Base-by-base conservation (phyloP, 164 flowering plant species). In the Magnolia changhungtana region DNA sequence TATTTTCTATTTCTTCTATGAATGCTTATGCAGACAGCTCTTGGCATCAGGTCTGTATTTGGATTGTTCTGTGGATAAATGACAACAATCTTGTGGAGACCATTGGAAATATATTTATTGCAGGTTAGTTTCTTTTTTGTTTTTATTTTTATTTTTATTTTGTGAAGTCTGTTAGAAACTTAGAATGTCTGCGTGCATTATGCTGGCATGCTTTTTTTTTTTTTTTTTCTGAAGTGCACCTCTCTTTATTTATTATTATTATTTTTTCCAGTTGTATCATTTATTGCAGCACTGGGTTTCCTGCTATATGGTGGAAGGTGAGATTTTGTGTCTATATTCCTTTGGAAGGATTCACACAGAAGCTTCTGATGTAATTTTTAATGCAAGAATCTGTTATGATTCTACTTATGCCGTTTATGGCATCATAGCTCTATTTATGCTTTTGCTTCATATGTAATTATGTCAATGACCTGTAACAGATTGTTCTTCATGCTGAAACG, bases 231-330 rank as follows among this genome's bases (percentile, higher is more conserved):
- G 45, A 37, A 37, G 45, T 37, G 4, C 5, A 37, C 6, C 27
- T 24, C 27, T 24, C 24, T 24, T 1, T 24, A 0, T 24, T 1
- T 24, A 0, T 24, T 24, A 29, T 29, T n/a, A 66, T 67, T 67
- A 68, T 71, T 18, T 64, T 78, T 70, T 75, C 37, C 97, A 93
- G 98, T 84, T 78, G 88, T 90, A 74, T 95, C 98, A 21, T 82
- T 92, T 71, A 71, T 85, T n/a, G 98, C 98, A 67, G 97, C 98
- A 65, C 73, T 92, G 68, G 95, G 98, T 18, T 95, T 95, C 85
- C 81, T 95, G 88, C 72, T 92, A 1, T 95, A 93, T 83, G 98
- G 98, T 71, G 98, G 98, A 88, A 93, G 97, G 98, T 92, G 73
- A 85, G 80, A 49, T 66, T 63, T 27, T 4, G 5, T 37, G 45